Evolutionary conservation across 1,284 basidiomycete genomes (phyloP).

Genomic region (Thelephora terrestris): DNA sequence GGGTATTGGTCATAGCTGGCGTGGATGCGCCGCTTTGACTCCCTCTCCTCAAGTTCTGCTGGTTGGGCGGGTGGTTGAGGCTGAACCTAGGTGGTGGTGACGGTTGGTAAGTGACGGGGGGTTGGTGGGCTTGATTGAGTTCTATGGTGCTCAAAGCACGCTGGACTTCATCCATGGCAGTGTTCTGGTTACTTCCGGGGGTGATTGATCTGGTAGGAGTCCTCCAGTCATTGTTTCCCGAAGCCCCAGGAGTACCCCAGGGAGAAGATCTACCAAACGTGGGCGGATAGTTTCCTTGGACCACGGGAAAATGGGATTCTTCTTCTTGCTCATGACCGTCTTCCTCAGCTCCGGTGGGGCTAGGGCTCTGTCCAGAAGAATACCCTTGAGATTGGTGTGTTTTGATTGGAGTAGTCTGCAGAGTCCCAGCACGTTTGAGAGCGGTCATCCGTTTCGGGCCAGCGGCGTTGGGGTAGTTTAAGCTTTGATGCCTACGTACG

Average conservation of each 20-base stretch:
- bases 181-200: slow-evolving; percentile 20
- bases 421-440: slow-evolving; percentile 65
- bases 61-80: slow-evolving; percentile 37
- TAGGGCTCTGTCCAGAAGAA: slow-evolving; percentile 27
- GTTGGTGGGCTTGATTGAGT: slow-evolving; percentile 30
- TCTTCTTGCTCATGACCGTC: slow-evolving; percentile 51
- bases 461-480: slow-evolving; percentile 53
- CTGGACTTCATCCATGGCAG: slow-evolving; percentile 62
- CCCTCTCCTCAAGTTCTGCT: slow-evolving; percentile 32
- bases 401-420: slow-evolving; percentile 39
- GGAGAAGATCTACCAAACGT: slow-evolving; percentile 56
- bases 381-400: slow-evolving; percentile 16
- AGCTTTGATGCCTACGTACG: slow-evolving; percentile 67
- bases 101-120: slow-evolving; percentile 25
- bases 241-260: slow-evolving; percentile 39
- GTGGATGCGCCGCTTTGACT: slow-evolving; percentile 23
- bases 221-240: slow-evolving; percentile 48
- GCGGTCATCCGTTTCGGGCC: slow-evolving; percentile 39
- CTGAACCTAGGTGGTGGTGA: slow-evolving; percentile 53
- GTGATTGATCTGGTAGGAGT: slow-evolving; percentile 22
- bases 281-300: slow-evolving; percentile 41
- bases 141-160: slow-evolving; percentile 62
- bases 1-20: background rate
- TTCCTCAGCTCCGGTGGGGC: slow-evolving; percentile 45
- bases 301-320: slow-evolving; percentile 37